Evolutionary conservation across 2,329 filamentous ascomycete species (phyloP).

Genomic region (Trichoderma pleuroti): DNA sequence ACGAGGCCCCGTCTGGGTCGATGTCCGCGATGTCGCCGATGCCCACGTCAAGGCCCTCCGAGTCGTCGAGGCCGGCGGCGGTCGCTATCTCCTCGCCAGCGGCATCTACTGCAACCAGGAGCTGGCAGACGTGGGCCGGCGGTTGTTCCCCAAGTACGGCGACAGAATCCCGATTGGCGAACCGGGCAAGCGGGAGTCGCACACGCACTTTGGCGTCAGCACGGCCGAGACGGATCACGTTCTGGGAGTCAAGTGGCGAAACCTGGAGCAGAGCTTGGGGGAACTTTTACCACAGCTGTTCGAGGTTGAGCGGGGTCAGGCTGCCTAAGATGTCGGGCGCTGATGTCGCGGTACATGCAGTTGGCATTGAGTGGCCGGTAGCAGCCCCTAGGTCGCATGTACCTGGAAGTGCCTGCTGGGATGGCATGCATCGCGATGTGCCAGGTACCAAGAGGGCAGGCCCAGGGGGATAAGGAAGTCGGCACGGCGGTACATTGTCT

Average conservation of each 20-base stretch:
- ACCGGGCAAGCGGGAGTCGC: conserved; percentile 31
- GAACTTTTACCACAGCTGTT: conserved; percentile 44
- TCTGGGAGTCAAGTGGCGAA: conserved; percentile 49
- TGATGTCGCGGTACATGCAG: not conserved
- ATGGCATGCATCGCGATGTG: not conserved
- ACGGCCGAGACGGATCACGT: conserved; percentile 48
- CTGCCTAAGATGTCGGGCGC: not conserved
- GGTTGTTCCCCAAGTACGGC: conserved; percentile 26
- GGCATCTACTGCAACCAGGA: conserved; percentile 37
- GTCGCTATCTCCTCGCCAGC: conserved; percentile 58
- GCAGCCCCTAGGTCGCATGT: not conserved
- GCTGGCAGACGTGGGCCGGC: conserved; percentile 36
- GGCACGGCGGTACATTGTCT: not conserved
- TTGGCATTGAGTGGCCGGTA: not conserved
- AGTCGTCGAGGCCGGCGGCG: conserved; percentile 53
- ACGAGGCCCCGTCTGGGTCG: conserved; percentile 43
- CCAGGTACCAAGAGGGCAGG: not conserved
- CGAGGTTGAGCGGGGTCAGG: conserved; percentile 23
- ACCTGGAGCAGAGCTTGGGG: conserved; percentile 47
- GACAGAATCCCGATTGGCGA: conserved; percentile 35
- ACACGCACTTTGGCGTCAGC: conserved; percentile 44
- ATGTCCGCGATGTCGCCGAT: conserved; percentile 58
- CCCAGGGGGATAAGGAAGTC: not conserved
- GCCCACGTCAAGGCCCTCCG: conserved; percentile 60
- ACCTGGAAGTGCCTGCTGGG: not conserved